Base-by-base conservation (phyloP, 2,329 filamentous ascomycete genomes). In the Paramyrothecium roridum region DNA sequence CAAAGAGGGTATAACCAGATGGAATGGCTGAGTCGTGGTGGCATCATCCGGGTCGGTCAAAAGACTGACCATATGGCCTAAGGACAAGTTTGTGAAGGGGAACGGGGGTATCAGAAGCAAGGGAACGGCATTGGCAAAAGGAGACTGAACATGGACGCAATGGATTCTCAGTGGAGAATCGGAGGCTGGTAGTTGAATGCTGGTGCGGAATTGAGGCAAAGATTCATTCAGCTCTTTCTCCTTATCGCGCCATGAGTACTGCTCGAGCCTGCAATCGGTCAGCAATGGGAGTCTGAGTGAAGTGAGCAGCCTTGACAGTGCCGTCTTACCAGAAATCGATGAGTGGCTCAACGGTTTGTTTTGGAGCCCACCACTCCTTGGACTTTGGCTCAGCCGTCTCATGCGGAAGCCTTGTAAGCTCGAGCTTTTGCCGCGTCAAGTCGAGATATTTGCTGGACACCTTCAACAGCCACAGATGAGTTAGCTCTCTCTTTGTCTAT, bases 401-500 rank as follows among this genome's bases (percentile, higher is more conserved):
- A 62, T 84, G 82, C 45, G 87, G 87, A 30, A 89, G 70, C 56
- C 87, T 76, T 21, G 85, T 85, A 48, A 89, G 76, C 63, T 88
- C 83, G 11, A 90, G 76, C 68, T 90, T 90, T 67, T 84, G 81
- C 64, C 75, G 80, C 7, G 87, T 90, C 57, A 89, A 76, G 48
- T 88, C 81, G 1, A 90, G 76, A 67, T 89, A 89, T 63, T 81
- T 84, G 54, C 80, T 82, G 2, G 86, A 88, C 17, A 89, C 81
- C 85, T 88, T 54, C n/a, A 47, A n/a, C 46, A 22, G 19, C 37
- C 7, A 6, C 37, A n/a, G n/a, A n/a, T n/a, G n/a, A n/a, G 13
- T 43, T 43, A 17, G 37, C n/a, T 4, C 13, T 6, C 37, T 19
- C 26, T 30, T 10, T 30, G 4, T 4, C 26, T 30, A 4, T 30